Evolutionary conservation across 2,329 filamentous ascomycete species (phyloP), one percentile per base, ranked within the genome.

Genomic region (Pezizomycotina sp.): DNA sequence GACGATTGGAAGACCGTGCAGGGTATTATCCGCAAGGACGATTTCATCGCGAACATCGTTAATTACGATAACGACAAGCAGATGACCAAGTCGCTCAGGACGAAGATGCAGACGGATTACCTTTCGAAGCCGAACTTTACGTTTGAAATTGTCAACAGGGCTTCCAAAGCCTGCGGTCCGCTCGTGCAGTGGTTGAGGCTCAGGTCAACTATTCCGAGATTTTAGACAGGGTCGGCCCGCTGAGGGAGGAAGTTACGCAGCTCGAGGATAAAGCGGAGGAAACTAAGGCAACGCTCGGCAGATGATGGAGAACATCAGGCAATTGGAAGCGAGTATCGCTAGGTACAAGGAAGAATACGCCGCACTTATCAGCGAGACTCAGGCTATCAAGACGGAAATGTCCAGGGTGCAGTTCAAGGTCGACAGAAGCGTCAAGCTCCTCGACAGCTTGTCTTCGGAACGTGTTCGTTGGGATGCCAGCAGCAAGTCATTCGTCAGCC

Each of bases 131-230:
- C 86, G 4, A 84, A 95, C 42, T 98, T 95, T 59, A 93, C 84
- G 0, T 92, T 84, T 51, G 89, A 98, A 55, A 80, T 80, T 57
- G 89, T 93, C 57, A 91, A 92, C 59, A 81, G 83, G 51, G 89
- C 89, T 43, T 92, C 80, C 61, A 93, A 89, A 62, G 89, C 89
- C 29, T 98, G 89, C 58, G 91, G 89, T 52, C 91, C 89, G 16
- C 68, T 98, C 9, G 86, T 98, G 12, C 83, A 93, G 55, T 98
- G 89, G 89, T 92, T 3, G 70, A 81, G 56, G 91, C 89, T 13
- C 89, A 98, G 60, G 89, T 98, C 54, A 83, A 80, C 53, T 98
- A 92, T 59, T 92, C 86, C n/a, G 83, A 89, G 48, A 98, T 98
- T 50, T 63, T 98, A 46, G 84, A 95, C 55, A 74, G 82, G 23